Base-by-base conservation (phyloP, 2,329 filamentous ascomycete genomes). In the Fusarium sarcochroum region DNA sequence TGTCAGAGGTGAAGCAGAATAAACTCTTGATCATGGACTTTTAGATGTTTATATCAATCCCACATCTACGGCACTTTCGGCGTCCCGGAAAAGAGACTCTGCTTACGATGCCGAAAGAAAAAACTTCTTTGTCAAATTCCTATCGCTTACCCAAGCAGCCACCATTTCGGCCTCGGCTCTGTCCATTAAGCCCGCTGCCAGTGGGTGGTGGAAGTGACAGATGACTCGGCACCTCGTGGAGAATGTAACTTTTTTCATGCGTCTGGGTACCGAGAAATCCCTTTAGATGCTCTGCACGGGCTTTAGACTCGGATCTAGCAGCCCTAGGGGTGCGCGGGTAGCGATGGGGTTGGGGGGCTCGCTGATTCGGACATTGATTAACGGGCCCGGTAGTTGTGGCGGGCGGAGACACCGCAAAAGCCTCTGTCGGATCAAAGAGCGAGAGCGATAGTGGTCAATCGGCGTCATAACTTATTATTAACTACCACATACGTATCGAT, bases 181-280 rank as follows among this genome's bases (percentile, higher is more conserved):
- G 41, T 46, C n/a, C 41, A 46, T 40, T 44, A 63, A 70, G 50
- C 30, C 52, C 66, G 63, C 49, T 47, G 10, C 27, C 27, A 30
- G 27, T 30, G 42, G 41, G 56, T 42, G 41, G 48, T 40, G 45
- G 34, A 63, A 44, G 64, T 51, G 45, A 52, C 64, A 58, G 55
- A 59, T 69, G 66, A 69, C 67, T 64, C 66, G 49, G 57, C 42
- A 70, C 50, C 38, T 45, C 59, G 62, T 65, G 48, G 59, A n/a
- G 55, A 23, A 59, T 69, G 55, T 55, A 41, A 55, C 50, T 50
- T 49, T 34, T 57, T 47, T 42, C 63, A 38, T 48, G n/a, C 37
- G n/a, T 38, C 47, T 42, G 23, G 30, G 52, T 64, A 59, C 52
- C 57, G 51, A 63, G 42, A 67, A 37, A 58, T 63, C 50, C 32